phyloP scores from a whole-genome alignment of 257 asterid genomes.

The Solanum pennellii region DNA sequence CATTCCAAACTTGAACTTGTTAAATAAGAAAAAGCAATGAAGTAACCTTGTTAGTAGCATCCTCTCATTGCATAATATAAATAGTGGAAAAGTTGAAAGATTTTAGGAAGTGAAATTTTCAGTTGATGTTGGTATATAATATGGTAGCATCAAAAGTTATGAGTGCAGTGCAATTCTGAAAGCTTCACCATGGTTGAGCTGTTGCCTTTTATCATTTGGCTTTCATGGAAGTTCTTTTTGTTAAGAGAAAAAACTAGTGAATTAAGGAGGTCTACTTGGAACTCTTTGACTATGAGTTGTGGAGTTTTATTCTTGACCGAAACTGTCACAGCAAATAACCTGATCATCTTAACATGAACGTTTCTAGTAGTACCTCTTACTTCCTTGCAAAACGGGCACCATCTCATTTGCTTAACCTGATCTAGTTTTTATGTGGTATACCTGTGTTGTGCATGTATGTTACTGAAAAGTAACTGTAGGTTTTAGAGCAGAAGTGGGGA shows the following conservation, averaged over 20 bases:
- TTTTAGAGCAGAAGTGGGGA: neutral
- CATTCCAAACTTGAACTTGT: neutral
- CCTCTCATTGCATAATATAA: neutral
- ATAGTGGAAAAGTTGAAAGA: neutral
- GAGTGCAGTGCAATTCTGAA: neutral
- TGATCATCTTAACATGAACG: neutral
- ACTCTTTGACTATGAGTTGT: neutral
- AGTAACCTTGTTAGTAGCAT: neutral
- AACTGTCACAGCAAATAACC: neutral
- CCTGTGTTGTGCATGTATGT: neutral
- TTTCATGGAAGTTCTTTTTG: neutral
- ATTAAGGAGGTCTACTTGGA: neutral
- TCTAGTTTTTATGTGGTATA: neutral
- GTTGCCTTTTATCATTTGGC: neutral
- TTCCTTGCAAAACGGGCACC: neutral
- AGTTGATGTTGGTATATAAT: neutral
- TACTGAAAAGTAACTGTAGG: neutral
- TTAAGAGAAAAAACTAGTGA: neutral
- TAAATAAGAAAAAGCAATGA: neutral
- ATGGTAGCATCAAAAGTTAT: neutral
- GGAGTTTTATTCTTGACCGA: neutral
- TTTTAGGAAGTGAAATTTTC: neutral
- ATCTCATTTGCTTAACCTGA: neutral
- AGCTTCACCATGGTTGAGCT: neutral
- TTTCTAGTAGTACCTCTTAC: neutral